Evolutionary conservation across 23 red algal genomes (phyloP).

Genomic region (Gracilaria gracilis): DNA sequence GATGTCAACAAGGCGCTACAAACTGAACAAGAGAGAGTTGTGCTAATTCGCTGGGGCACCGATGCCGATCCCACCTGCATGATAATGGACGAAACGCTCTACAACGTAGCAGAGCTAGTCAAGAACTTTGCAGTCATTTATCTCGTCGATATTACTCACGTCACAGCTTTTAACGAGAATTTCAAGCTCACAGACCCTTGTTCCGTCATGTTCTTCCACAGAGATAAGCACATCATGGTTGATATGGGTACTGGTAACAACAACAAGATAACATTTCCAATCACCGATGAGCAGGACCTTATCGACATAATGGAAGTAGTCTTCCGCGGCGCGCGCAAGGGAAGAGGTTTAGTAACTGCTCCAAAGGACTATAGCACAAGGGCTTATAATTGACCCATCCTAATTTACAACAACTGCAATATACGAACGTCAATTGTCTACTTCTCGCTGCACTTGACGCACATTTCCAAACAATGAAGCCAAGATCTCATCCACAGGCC

Average conservation of each 20-base stretch:
- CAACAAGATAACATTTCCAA: slow-evolving; percentile 95
- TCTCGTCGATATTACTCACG: slow-evolving; percentile 83
- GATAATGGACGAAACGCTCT: slow-evolving; percentile 97
- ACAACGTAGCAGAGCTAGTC: slow-evolving; percentile 86
- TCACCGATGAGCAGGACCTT: slow-evolving; percentile 82
- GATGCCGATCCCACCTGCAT: slow-evolving; percentile 96
- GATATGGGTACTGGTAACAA: slow-evolving; percentile 95
- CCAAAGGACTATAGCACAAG: slow-evolving; percentile 92
- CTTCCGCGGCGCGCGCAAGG: slow-evolving; percentile 86
- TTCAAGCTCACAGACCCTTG: slow-evolving; percentile 87
- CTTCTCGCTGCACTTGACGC: background rate
- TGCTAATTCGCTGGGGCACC: slow-evolving; percentile 87
- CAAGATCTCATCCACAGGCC: slow-evolving; percentile 73
- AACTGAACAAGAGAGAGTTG: slow-evolving; percentile 80
- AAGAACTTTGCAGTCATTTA: slow-evolving; percentile 98
- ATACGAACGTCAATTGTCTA: background rate
- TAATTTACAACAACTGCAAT: background rate
- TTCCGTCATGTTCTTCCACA: slow-evolving; percentile 96
- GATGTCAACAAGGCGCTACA: slow-evolving; percentile 84
- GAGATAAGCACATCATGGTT: slow-evolving; percentile 98
- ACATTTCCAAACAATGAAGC: slow-evolving; percentile 65
- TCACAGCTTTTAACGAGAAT: slow-evolving; percentile 80
- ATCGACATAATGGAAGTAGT: slow-evolving; percentile 96
- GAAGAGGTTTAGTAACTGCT: slow-evolving; percentile 80
- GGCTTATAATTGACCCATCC: slow-evolving; percentile 62